Percentiles rank a stretch among this genome's conserved stretches.
phyloP scores from a whole-genome alignment of 805 yeast genomes.

The Kuraishia floccosa region DNA sequence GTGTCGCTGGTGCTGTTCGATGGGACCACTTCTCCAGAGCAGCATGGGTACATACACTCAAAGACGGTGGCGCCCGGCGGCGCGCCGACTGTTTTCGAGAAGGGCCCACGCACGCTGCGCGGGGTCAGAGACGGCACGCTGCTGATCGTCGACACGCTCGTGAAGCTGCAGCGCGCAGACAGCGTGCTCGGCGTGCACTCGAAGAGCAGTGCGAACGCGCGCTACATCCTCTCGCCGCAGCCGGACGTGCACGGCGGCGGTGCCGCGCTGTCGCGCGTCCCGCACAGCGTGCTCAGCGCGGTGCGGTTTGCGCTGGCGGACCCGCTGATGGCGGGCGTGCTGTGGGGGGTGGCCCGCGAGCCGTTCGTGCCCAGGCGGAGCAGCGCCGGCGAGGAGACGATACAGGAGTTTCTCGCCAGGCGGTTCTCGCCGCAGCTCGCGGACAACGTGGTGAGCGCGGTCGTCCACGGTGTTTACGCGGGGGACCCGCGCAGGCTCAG shows the following conservation, averaged over 20 bases:
- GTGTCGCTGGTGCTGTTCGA: conserved; percentile 55
- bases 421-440: conserved; percentile 56
- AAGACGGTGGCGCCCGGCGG: conserved; percentile 16
- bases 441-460: conserved; percentile 62
- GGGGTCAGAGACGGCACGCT: conserved; percentile 75
- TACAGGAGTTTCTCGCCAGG: conserved; percentile 54
- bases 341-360: conserved; percentile 36
- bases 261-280: conserved; percentile 41
- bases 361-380: conserved; percentile 26
- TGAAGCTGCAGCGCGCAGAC: conserved; percentile 31
- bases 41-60: conserved; percentile 77
- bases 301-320: conserved; percentile 23
- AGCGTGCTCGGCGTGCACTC: conserved; percentile 49
- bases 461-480: conserved; percentile 85
- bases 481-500: conserved; percentile 67
- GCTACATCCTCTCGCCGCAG: conserved; percentile 40
- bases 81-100: conserved; percentile 38
- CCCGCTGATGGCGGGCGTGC: conserved; percentile 32
- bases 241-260: conserved; percentile 11
- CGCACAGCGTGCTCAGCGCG: conserved; percentile 24
- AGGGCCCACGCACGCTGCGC: conserved; percentile 86
- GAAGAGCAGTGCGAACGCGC: conserved; percentile 55
- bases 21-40: conserved; percentile 39
- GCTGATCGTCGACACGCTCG: conserved; percentile 49
- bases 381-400: conserved; percentile 49